Percentiles rank a stretch among this genome's conserved stretches.
Conservation (phyloP, 176 grass and related monocot genomes). For the Echinochloa phyllopogon region DNA sequence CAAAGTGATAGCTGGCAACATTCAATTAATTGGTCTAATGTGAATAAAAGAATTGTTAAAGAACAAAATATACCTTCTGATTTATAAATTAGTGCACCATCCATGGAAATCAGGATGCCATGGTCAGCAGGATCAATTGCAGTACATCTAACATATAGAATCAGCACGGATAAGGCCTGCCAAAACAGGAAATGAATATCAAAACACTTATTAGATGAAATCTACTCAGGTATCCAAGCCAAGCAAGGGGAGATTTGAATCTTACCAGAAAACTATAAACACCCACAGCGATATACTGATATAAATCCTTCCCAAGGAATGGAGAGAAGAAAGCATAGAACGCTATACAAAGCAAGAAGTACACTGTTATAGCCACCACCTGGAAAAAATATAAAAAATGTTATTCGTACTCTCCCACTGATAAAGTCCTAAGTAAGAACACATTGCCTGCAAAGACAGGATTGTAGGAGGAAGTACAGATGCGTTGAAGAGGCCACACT, state of each 20-base stretch:
- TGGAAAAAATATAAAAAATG: conserved; percentile 33
- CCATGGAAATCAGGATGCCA: conserved; percentile 77
- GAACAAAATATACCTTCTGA: conserved; percentile 56
- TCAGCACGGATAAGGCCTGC: conserved; percentile 85
- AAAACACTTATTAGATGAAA: conserved; percentile 30
- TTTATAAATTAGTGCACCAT: conserved; percentile 67
- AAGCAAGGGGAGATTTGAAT: background rate
- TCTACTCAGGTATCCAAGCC: background rate
- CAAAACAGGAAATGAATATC: conserved; percentile 40
- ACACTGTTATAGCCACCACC: conserved; percentile 98
- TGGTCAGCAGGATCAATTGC: conserved; percentile 96
- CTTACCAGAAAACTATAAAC: conserved; percentile 96
- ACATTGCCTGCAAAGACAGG: background rate
- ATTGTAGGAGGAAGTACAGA: conserved; percentile 25
- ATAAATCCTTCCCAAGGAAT: conserved; percentile 77
- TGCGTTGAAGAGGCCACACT: background rate
- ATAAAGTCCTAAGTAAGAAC: conserved; percentile 11
- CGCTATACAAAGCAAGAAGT: conserved; percentile 87
- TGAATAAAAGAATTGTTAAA: conserved; percentile 24
- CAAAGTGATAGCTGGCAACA: conserved; percentile 1
- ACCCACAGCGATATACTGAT: conserved; percentile 69
- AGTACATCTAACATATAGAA: conserved; percentile 91
- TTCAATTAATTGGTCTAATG: conserved; percentile 40
- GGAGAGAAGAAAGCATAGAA: conserved; percentile 99
- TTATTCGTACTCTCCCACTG: background rate